phyloP scores from a whole-genome alignment of 164 flowering plant species.

The Chimonanthus praecox region DNA sequence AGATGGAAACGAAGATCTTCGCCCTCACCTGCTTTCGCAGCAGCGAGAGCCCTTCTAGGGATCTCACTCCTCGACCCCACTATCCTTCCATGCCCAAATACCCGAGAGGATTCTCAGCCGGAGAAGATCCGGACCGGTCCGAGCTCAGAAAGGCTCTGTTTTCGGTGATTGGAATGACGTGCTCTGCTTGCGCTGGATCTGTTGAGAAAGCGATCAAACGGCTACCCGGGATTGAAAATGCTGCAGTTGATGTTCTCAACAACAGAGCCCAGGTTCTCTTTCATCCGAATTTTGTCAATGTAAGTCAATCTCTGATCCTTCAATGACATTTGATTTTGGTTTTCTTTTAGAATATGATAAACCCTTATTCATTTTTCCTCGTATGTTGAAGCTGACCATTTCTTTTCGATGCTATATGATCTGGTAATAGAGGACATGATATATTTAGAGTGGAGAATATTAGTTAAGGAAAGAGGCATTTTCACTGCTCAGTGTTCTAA shows the following conservation, averaged over 20 bases:
- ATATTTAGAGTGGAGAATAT: too few species aligned
- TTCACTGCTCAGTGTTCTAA: too few species aligned
- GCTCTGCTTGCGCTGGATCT: conserved; percentile 85
- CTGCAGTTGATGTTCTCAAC: conserved; percentile 68
- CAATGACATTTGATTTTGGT: too few species aligned
- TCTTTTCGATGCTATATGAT: too few species aligned
- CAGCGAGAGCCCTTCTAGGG: conserved; percentile 21
- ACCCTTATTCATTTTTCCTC: too few species aligned
- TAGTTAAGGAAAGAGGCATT: too few species aligned
- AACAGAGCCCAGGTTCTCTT: conserved; percentile 62
- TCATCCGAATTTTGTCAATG: conserved; percentile 56
- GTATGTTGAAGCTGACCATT: too few species aligned
- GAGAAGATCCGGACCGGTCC: conserved; percentile 20
- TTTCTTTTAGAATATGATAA: too few species aligned
- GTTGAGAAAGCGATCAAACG: conserved; percentile 79
- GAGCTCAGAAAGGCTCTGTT: conserved; percentile 37
- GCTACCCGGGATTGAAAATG: conserved; percentile 73
- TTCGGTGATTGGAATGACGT: conserved; percentile 74
- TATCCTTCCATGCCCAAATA: conserved; percentile 69
- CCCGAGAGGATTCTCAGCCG: conserved; percentile 37
- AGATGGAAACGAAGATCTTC: conserved; percentile 23
- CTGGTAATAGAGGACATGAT: too few species aligned
- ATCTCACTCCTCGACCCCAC: conserved; percentile 42
- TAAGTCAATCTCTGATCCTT: conserved; percentile 21
- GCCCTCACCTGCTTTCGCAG: conserved; percentile 37